Base-by-base conservation (phyloP, 2,329 filamentous ascomycete genomes). In the Paramyrothecium sp. region DNA sequence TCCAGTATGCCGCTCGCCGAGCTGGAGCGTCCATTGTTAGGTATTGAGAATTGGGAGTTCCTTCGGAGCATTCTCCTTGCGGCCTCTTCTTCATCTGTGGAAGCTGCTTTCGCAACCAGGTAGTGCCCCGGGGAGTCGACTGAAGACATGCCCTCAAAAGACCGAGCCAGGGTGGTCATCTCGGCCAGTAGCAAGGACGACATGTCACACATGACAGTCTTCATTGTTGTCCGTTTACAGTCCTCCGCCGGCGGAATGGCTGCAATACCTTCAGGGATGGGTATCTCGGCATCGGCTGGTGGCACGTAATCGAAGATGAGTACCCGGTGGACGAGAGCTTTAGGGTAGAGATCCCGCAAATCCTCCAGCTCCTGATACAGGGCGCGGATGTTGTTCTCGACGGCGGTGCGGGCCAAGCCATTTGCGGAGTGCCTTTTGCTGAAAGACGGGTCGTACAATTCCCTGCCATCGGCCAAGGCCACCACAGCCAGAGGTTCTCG, bases 401-500 rank as follows among this genome's bases (percentile, higher is more conserved):
- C 73, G 49, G 79, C 74, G 2, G 81, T 81, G 22, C 76, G 75
- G 11, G 78, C 79, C 58, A 74, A 73, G 48, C 79, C 81, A 54
- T 80, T 82, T 11, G 75, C 71, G 13, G 83, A 86, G 54, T 79
- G 76, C 47, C 83, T 76, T 65, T 81, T 83, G 71, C 76, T 82
- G 61, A 85, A 83, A 48, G 76, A 73, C 4, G 75, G 71, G 59
- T 80, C 79, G 58, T 80, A 75, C 23, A 91, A 80, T 72, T 96
- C 91, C 46, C 78, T 75, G 51, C 90, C 92, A 73, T 98, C 94
- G 17, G 91, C 90, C 58, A 98, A 81, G 3, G 91, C 94, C 60
- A 99, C 84, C 23, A 98, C 81, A 54, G 90, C 85, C 55, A 97
- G 80, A 10, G 92, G 89, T 71, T 96, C 91, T 65, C 93, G 85